A percentile compares a stretch with the other conserved stretches of the same genome.
Conservation (phyloP, 106 monocot species). For the Posidonia australis region DNA sequence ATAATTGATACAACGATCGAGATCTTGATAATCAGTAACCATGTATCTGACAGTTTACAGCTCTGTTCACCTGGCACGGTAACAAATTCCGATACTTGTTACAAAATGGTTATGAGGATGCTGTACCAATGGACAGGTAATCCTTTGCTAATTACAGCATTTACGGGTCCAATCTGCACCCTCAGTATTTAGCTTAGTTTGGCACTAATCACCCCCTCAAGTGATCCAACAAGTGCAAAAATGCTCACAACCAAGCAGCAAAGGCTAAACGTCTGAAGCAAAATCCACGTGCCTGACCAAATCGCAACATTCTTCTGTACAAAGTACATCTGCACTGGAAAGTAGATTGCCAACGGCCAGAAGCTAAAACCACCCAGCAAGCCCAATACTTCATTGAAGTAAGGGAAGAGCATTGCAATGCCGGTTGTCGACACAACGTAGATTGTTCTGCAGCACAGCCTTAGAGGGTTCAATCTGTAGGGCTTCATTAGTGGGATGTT, state of each 20-base stretch:
- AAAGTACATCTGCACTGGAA: constrained; percentile 10
- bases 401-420: constrained; percentile 6
- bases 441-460: background rate
- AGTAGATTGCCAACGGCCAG: constrained; percentile 4
- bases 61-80: no score
- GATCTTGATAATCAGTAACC: no score
- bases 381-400: constrained; percentile 9
- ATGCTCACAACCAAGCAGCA: background rate
- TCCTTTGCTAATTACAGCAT: no score
- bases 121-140: no score
- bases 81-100: no score
- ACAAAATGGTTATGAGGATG: no score
- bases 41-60: no score
- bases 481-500: background rate
- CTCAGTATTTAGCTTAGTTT: background rate
- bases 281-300: constrained; percentile 6
- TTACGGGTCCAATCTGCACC: background rate
- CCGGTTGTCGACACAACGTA: constrained; percentile 3
- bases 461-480: constrained; percentile 11
- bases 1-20: no score
- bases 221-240: background rate
- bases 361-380: constrained; percentile 2
- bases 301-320: background rate
- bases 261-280: background rate
- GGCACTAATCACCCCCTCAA: background rate